phyloP scores from a whole-genome alignment of 2,329 filamentous ascomycete genomes.

The Gnomoniopsis sp. region DNA sequence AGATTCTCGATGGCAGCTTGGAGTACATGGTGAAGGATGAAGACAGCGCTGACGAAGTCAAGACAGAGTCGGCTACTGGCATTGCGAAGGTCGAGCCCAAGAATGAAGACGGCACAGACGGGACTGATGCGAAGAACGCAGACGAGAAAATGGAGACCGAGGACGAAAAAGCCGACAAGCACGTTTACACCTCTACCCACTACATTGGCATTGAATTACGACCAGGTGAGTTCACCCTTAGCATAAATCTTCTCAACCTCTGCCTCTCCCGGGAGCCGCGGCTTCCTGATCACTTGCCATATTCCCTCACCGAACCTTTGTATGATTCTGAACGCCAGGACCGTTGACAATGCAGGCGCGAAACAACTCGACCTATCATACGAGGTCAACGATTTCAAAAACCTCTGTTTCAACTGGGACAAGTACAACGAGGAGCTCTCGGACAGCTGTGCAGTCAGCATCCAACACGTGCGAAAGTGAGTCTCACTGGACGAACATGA shows the following conservation, averaged over 20 bases:
- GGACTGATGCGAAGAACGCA: conserved; percentile 18
- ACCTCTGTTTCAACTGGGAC: conserved; percentile 72
- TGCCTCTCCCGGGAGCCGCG: neutral
- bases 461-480: conserved; percentile 85
- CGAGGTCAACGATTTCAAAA: conserved; percentile 83
- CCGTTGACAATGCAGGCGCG: conserved; percentile 48
- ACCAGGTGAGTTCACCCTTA: conserved; percentile 55
- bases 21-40: conserved; percentile 39
- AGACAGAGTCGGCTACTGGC: conserved; percentile 47
- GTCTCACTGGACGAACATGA: conserved; percentile 27
- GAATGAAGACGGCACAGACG: conserved; percentile 27
- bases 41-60: conserved; percentile 29
- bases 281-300: neutral
- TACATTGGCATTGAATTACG: conserved; percentile 86
- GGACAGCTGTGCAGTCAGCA: conserved; percentile 56
- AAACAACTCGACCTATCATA: conserved; percentile 75
- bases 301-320: conserved; percentile 4
- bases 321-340: conserved; percentile 23
- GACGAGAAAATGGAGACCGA: conserved; percentile 24
- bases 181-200: conserved; percentile 84
- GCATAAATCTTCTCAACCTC: neutral
- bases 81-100: conserved; percentile 41
- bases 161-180: conserved; percentile 24
- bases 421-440: conserved; percentile 67
- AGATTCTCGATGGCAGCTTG: conserved; percentile 53